A percentile compares a stretch with the other conserved stretches of the same genome.
Conservation (phyloP, 257 asterid genomes). For the Jaltomata sinuosa region DNA sequence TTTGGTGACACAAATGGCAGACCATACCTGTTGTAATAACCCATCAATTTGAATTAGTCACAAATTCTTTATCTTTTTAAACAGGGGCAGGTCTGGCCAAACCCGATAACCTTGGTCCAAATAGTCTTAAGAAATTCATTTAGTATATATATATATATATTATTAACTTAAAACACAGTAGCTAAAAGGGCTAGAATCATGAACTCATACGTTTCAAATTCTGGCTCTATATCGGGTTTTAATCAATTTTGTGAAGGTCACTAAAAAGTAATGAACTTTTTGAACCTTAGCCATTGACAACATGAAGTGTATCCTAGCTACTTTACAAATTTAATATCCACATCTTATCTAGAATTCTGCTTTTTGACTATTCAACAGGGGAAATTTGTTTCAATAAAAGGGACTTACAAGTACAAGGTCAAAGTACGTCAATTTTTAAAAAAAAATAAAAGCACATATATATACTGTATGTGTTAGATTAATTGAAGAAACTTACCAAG, state of each 20-base stretch:
- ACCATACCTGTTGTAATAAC: conserved; percentile 47
- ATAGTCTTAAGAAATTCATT: neutral
- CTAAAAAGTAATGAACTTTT: neutral
- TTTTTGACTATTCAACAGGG: neutral
- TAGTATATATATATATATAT: no score
- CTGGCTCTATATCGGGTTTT: no score
- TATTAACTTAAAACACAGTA: neutral
- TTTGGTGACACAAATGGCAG: conserved; percentile 57
- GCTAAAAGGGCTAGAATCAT: neutral
- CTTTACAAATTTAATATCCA: neutral
- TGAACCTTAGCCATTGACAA: neutral
- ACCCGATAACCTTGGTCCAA: no score
- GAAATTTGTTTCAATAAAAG: neutral
- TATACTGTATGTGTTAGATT: neutral
- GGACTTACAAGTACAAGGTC: neutral
- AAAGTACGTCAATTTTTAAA: neutral
- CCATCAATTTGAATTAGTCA: neutral
- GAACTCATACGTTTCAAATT: no score
- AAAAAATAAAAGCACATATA: neutral
- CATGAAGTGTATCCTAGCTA: neutral
- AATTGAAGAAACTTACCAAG: conserved; percentile 27
- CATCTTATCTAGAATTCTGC: neutral
- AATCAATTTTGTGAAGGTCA: neutral
- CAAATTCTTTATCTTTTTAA: neutral
- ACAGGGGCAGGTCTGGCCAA: no score